These are phyloP conservation scores for Byssochlamys sp. DNA, from an alignment of 2,329 filamentous ascomycete genomes.

Conservation along the genomic window DNA sequence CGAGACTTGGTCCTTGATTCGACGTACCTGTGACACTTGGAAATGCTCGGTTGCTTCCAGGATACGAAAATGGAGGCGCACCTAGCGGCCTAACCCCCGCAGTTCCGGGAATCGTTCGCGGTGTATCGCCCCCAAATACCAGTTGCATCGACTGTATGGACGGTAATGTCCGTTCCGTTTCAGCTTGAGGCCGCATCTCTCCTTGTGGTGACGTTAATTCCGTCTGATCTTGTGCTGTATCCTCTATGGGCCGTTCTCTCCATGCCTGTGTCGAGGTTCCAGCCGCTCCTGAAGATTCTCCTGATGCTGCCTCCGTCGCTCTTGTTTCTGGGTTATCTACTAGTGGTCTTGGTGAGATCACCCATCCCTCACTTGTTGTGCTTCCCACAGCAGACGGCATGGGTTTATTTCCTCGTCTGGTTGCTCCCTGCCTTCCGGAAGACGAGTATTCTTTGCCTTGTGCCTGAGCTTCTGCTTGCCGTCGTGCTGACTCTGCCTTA, in stretches of 20 bases:
- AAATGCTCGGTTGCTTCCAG: not conserved
- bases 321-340: constrained; percentile 9
- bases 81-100: not conserved
- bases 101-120: not conserved
- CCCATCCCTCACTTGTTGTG: constrained; percentile 11
- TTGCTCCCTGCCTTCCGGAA: constrained; percentile 17
- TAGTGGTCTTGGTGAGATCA: constrained; percentile 12
- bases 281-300: not conserved
- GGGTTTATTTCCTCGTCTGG: constrained; percentile 19
- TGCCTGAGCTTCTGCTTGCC: constrained; percentile 28
- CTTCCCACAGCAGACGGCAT: constrained; percentile 22
- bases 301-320: constrained; percentile 9
- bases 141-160: not conserved
- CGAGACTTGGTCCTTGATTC: not conserved
- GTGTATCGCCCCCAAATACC: not conserved
- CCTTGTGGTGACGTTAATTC: not conserved
- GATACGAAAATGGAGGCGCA: not conserved
- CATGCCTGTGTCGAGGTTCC: not conserved
- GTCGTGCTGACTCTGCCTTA: constrained; percentile 33
- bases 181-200: not conserved
- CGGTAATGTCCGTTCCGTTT: not conserved
- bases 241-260: not conserved
- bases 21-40: not conserved
- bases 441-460: constrained; percentile 32
- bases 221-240: not conserved